A percentile compares a stretch with the other conserved stretches of the same genome.
phyloP scores from a whole-genome alignment of 257 asterid species.

The Solanum lignicaule region DNA sequence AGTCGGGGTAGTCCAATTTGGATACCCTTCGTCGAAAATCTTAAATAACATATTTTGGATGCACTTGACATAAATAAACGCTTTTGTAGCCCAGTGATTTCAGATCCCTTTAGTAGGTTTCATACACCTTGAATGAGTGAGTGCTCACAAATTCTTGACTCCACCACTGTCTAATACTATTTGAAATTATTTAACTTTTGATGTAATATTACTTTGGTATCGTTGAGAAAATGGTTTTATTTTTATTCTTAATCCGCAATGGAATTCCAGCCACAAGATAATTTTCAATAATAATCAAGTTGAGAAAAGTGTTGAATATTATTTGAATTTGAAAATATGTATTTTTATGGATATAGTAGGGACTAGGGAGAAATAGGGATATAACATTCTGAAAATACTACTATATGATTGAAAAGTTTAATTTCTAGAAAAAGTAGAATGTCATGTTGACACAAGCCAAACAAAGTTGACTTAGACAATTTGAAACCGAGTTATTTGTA shows the following conservation, averaged over 20 bases:
- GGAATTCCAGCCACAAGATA: not conserved
- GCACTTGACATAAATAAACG: fast-evolving
- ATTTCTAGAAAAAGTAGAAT: not conserved
- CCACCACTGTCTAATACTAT: fast-evolving
- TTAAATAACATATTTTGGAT: no score
- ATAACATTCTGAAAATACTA: not conserved
- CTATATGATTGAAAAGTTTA: not conserved
- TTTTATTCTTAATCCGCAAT: no score
- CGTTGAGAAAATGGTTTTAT: not conserved
- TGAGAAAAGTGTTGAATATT: not conserved
- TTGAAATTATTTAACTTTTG: not conserved
- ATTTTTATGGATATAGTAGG: not conserved
- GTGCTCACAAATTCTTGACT: not conserved
- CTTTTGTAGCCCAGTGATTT: no score
- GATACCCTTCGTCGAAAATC: no score
- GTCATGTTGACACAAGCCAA: not conserved
- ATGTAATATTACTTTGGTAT: not conserved
- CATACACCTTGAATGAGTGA: no score
- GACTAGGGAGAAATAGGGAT: no score
- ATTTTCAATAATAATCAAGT: not conserved
- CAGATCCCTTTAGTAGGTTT: no score
- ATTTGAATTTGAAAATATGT: not conserved
- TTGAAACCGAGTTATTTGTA: not conserved
- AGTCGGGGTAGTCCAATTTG: no score
- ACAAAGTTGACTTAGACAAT: not conserved